These are phyloP conservation scores for Nosema muscidifuracis DNA, from an alignment of 371 early-diverging fungal species.

Conservation along the genomic window DNA sequence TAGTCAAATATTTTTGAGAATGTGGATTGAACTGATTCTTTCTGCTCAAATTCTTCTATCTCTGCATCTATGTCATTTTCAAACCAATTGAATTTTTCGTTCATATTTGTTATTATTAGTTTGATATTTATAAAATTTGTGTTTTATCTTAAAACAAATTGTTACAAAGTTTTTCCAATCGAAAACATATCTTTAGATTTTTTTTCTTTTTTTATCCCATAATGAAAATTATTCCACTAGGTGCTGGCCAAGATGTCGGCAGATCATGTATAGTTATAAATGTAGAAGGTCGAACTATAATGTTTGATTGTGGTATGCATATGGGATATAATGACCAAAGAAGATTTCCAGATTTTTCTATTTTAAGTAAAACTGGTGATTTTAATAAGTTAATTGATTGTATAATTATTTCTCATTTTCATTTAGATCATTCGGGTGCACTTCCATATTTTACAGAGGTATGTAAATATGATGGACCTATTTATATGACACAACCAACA, in stretches of 20 bases:
- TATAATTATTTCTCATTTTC: conserved; percentile 84
- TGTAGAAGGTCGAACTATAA: conserved; percentile 76
- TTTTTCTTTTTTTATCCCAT: background rate
- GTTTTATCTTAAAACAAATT: too few species aligned
- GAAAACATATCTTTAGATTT: background rate
- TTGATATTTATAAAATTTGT: background rate
- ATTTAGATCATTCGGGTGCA: conserved; percentile 90
- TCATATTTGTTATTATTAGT: background rate
- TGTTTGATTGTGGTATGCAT: conserved; percentile 93
- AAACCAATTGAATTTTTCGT: conserved; percentile 20
- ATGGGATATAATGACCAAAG: conserved; percentile 90
- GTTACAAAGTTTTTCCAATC: too few species aligned
- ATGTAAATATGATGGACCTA: conserved; percentile 81
- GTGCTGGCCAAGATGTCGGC: conserved; percentile 80
- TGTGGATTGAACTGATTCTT: background rate
- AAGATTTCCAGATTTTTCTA: conserved; percentile 90
- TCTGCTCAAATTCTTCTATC: background rate
- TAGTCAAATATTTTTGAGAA: conserved; percentile 5
- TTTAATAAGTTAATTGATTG: conserved; percentile 77
- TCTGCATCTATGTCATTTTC: conserved; percentile 7
- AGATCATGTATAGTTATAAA: conserved; percentile 79
- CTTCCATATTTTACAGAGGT: conserved; percentile 85
- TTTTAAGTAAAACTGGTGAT: conserved; percentile 71
- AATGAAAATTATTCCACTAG: conserved; percentile 63
- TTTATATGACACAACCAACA: conserved; percentile 90